phyloP scores from a whole-genome alignment of 169 alveolate species.

The Plasmodium fragile region DNA sequence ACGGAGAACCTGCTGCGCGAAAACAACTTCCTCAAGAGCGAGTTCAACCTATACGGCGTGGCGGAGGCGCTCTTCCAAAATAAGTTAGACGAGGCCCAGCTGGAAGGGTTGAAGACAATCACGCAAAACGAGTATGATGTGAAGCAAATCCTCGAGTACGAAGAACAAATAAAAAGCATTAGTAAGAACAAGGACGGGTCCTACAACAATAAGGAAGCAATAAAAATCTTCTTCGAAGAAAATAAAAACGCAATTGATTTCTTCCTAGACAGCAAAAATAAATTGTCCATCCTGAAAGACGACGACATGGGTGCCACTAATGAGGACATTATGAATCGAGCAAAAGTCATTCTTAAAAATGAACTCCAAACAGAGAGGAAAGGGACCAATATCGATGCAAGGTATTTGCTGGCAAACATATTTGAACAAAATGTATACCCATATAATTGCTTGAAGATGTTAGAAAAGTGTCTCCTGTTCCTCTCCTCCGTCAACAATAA shows the following conservation, averaged over 20 bases:
- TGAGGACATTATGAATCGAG: slow-evolving; percentile 56
- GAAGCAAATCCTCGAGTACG: slow-evolving; percentile 23
- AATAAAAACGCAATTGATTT: slow-evolving; percentile 54
- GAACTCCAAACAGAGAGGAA: slow-evolving; percentile 35
- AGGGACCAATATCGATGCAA: slow-evolving; percentile 29
- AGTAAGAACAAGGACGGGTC: slow-evolving; percentile 38
- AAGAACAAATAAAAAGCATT: slow-evolving; percentile 1
- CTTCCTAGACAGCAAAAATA: slow-evolving; percentile 53
- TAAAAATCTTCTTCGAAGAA: slow-evolving; percentile 60
- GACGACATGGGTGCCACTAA: neutral
- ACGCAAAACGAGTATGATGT: slow-evolving; percentile 49
- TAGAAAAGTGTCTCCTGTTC: slow-evolving; percentile 62
- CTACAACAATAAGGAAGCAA: slow-evolving; percentile 52
- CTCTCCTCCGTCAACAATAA: slow-evolving; percentile 68
- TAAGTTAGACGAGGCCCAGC: neutral
- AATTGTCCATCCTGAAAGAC: slow-evolving; percentile 11
- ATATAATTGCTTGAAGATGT: slow-evolving; percentile 57
- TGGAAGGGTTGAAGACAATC: slow-evolving; percentile 24
- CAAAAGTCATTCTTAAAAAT: slow-evolving; percentile 52
- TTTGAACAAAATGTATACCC: slow-evolving; percentile 66
- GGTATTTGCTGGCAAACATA: slow-evolving; percentile 36
- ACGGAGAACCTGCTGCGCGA: slow-evolving; percentile 68
- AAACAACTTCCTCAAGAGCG: slow-evolving; percentile 47
- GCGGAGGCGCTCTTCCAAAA: slow-evolving; percentile 27
- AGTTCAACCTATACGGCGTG: slow-evolving; percentile 31